A percentile compares a stretch with the other conserved stretches of the same genome.
These are phyloP conservation scores for Cicer chorassanicum DNA, from an alignment of 306 rosid species.

Conservation along the genomic window DNA sequence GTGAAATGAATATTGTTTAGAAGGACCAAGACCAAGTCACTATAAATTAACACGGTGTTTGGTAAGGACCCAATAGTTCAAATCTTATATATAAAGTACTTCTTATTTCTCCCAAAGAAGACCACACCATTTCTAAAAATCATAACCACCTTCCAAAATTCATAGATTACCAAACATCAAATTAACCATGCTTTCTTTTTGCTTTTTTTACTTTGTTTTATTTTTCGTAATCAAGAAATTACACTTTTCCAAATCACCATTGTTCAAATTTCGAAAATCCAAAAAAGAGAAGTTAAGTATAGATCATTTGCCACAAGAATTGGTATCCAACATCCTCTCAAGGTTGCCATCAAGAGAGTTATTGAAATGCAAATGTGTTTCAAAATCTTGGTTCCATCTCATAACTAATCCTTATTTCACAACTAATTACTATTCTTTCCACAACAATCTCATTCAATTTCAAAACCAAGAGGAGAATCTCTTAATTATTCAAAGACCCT, in stretches of 20 bases:
- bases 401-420: slow-evolving; percentile 31
- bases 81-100: no score
- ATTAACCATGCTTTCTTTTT: neutral
- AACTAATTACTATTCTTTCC: slow-evolving; percentile 15
- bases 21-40: no score
- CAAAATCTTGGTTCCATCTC: slow-evolving; percentile 35
- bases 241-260: neutral
- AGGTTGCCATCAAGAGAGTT: slow-evolving; percentile 24
- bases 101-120: no score
- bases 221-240: neutral
- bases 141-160: no score
- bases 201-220: neutral
- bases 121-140: no score
- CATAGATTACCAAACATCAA: no score
- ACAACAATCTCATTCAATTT: slow-evolving; percentile 1
- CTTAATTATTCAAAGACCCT: slow-evolving; percentile 36
- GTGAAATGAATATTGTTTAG: no score
- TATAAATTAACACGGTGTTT: no score
- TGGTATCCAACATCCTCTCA: slow-evolving; percentile 39
- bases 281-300: neutral
- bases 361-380: slow-evolving; percentile 1
- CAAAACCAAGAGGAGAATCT: slow-evolving; percentile 8
- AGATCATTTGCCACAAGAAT: slow-evolving; percentile 33
- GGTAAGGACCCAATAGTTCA: no score
- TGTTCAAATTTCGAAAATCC: neutral